Conservation (phyloP, 768 basidiomycete species). For the Suillus variegatus region DNA sequence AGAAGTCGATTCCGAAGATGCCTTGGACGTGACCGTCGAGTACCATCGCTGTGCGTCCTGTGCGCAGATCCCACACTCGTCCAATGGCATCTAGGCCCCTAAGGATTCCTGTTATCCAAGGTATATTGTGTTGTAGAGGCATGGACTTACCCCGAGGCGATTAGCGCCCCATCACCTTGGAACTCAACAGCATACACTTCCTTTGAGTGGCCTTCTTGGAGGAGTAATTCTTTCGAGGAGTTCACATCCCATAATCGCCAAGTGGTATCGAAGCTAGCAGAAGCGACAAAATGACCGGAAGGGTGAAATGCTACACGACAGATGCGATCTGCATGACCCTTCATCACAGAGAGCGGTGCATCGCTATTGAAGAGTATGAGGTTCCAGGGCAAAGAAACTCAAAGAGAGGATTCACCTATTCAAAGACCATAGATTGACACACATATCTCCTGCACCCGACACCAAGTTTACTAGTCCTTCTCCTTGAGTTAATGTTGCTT, state of each 20-base stretch:
- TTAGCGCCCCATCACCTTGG: conserved; percentile 91
- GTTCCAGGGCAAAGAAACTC: not conserved
- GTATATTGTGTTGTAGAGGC: conserved; percentile 20
- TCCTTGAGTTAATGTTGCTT: conserved; percentile 75
- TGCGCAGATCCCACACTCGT: conserved; percentile 95
- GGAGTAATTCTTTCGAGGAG: conserved; percentile 74
- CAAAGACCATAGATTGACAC: conserved; percentile 87
- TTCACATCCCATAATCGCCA: conserved; percentile 97
- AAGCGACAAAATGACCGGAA: conserved; percentile 90
- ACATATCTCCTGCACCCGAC: conserved; percentile 88
- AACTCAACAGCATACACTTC: conserved; percentile 97
- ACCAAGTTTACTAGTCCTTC: conserved; percentile 77
- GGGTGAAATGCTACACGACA: conserved; percentile 97
- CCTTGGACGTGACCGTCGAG: conserved; percentile 95
- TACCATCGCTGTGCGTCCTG: conserved; percentile 96
- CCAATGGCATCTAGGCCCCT: conserved; percentile 97
- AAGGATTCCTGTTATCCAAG: conserved; percentile 5
- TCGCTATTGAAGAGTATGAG: conserved; percentile 52
- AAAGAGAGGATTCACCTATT: conserved; percentile 54
- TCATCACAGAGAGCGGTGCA: conserved; percentile 78
- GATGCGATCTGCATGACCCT: conserved; percentile 88
- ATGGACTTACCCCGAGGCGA: conserved; percentile 77
- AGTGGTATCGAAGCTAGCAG: conserved; percentile 95
- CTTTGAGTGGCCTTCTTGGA: conserved; percentile 97
- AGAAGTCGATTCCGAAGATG: conserved; percentile 89